Evolutionary conservation across 2,329 filamentous ascomycete species (phyloP), one percentile per base, ranked within the genome.

Genomic region (Calonectria pseudoturangicola): DNA sequence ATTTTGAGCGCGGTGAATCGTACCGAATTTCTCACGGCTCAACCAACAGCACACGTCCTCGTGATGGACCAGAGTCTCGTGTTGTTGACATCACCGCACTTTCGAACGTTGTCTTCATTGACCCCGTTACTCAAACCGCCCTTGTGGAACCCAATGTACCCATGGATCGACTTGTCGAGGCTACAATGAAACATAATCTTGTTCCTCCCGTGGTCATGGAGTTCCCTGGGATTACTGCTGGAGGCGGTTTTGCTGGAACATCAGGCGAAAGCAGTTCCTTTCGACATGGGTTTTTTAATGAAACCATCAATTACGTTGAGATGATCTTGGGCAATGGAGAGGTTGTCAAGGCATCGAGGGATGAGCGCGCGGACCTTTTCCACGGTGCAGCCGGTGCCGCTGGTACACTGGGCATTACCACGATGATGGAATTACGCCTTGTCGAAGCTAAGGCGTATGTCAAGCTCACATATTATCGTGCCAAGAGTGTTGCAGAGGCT

Each of bases 21-120:
- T 95, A 93, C 84, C 89, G 93, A 51, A 93, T 95, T 82, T 91
- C 88, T 79, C 93, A 95, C 84, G 93, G 93, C 74, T 92, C 91
- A 15, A 94, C 93, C 60, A 95, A 94, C 84, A 93, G 89, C 78
- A 95, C 93, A 48, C 91, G 88, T 3, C 88, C 88, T 16, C 85
- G 85, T 4, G 83, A 84, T 33, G 78, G 77, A 56, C 2, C 13
- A 67, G 8, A 79, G 67, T 1, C 21, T 21, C 21, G 21, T 21
- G 21, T 72, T 2, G 50, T 81, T 54, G 78, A 81, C n/a, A 81
- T 81, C 36, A 70, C 71, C 45, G 66, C 66, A 56, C 15, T 81
- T 15, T 74, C 67, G 0, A 73, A 60, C n/a, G 72, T 81, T 0
- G 43, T 80, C 0, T 50, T 62, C 0, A 66, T 81, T 10, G 73